These are phyloP conservation scores for Macrolepiota albuminosa DNA, from an alignment of 768 basidiomycete species.

Conservation along the genomic window DNA sequence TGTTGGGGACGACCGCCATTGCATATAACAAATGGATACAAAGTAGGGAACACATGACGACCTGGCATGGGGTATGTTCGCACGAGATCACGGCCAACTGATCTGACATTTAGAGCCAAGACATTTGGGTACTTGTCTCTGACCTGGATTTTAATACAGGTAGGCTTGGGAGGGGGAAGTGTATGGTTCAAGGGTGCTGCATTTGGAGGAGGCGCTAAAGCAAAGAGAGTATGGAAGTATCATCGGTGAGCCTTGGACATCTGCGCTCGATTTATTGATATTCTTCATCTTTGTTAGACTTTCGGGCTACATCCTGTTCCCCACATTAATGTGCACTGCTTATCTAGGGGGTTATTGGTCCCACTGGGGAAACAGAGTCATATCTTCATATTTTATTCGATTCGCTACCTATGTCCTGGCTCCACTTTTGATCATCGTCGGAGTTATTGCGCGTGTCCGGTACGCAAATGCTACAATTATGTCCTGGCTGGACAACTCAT, in stretches of 20 bases:
- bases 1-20: constrained; percentile 59
- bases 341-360: constrained; percentile 73
- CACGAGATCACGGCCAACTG: neutral
- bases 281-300: constrained; percentile 32
- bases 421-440: constrained; percentile 41
- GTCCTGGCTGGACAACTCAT: neutral
- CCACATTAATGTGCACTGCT: constrained; percentile 54
- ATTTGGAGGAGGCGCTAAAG: constrained; percentile 68
- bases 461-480: constrained; percentile 21
- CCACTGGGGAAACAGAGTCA: constrained; percentile 43
- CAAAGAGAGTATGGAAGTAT: constrained; percentile 80
- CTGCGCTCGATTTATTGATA: neutral
- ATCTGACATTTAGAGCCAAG: constrained; percentile 25
- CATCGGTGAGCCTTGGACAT: constrained; percentile 48
- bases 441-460: constrained; percentile 50
- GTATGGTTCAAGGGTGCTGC: constrained; percentile 69
- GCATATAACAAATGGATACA: constrained; percentile 54
- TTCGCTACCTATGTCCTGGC: constrained; percentile 52
- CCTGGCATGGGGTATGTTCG: constrained; percentile 68
- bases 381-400: constrained; percentile 33
- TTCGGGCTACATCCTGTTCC: constrained; percentile 71
- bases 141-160: constrained; percentile 58
- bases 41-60: constrained; percentile 52
- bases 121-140: constrained; percentile 61
- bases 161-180: constrained; percentile 62